Evolutionary conservation across 257 asterid genomes (phyloP), one percentile per base, ranked within the genome.

Genomic region (Solanum clarkiae): DNA sequence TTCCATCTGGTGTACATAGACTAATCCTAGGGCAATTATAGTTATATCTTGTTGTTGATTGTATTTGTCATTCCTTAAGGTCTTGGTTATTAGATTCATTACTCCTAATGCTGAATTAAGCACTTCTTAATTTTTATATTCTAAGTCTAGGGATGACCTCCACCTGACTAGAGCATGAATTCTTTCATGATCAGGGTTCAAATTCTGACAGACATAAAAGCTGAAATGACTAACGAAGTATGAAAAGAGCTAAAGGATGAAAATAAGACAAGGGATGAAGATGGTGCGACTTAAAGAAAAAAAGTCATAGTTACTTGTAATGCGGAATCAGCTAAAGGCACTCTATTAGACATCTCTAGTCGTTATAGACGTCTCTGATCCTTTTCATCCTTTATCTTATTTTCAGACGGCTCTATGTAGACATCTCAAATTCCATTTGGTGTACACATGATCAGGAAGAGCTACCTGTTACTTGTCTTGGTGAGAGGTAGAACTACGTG

Each of bases 1-100:
- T 26, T 71, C 99, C 98, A 81, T 91, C 91, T 5, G 95, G 90
- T 1, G 93, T 81, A 80, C 98, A 92, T 84, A 84, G 10, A 86
- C 81, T 80, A 70, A 90, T 88, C 86, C 91, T 80, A 8, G 97
- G 36, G 93, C 4, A 32, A 32, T 0, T 32, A 47, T 26, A 29
- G 45, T 79, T 79, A 13, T n/a, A 66, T 12, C 83, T 53, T 5
- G 49, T 7, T 79, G 47, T 54, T 75, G 82, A 85, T 8, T 85
- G 81, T 84, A 85, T 80, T 85, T 51, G 85, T 81, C 26, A 85
- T 85, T 53, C 62, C 49, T 53, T 18, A 53, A 53, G 66, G 83
- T 29, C 22, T 29, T 79, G 49, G 83, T 53, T 51, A 79, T 36
- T 79, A 29, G 65, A 26, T 79, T 29, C 63, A 18, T 53, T 53